A percentile compares a stretch with the other conserved stretches of the same genome.
Conservation (phyloP, 1,284 basidiomycete species). For the Ganoderma resinaceum region DNA sequence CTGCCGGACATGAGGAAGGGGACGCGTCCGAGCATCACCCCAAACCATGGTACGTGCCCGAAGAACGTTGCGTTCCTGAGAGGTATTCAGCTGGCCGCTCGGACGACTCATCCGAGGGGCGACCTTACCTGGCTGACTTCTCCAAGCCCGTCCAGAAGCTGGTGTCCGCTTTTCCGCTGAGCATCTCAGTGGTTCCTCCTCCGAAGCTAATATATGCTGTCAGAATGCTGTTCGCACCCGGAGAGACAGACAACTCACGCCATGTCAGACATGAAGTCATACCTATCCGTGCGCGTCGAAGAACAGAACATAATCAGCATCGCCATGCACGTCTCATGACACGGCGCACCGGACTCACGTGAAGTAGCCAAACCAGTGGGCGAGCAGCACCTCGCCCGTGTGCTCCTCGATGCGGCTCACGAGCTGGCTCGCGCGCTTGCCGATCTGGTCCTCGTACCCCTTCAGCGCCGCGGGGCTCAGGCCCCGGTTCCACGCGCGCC, state of each 20-base stretch:
- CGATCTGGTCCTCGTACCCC: constrained; percentile 46
- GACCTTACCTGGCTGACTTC: background rate
- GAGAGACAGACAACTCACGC: background rate
- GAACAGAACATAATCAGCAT: no score
- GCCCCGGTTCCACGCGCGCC: constrained; percentile 50
- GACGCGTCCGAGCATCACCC: background rate
- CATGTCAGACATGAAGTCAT: constrained; percentile 1
- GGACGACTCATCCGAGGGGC: background rate
- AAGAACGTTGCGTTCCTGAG: background rate
- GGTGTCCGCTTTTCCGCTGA: background rate
- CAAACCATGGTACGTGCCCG: background rate
- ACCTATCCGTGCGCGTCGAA: background rate
- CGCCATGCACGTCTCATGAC: no score
- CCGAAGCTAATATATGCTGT: background rate
- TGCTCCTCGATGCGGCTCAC: constrained; percentile 24
- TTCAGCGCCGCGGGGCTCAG: constrained; percentile 47
- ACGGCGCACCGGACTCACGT: background rate
- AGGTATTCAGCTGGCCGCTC: background rate
- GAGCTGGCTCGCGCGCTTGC: constrained; percentile 42
- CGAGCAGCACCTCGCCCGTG: background rate
- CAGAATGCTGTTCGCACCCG: background rate
- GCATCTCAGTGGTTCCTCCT: background rate
- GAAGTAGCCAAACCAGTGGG: background rate
- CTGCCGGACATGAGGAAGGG: background rate
- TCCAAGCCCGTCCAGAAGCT: background rate